A percentile compares a stretch with the other conserved stretches of the same genome.
Conservation (phyloP, 306 rosid species). For the Gleditsia sinensis region DNA sequence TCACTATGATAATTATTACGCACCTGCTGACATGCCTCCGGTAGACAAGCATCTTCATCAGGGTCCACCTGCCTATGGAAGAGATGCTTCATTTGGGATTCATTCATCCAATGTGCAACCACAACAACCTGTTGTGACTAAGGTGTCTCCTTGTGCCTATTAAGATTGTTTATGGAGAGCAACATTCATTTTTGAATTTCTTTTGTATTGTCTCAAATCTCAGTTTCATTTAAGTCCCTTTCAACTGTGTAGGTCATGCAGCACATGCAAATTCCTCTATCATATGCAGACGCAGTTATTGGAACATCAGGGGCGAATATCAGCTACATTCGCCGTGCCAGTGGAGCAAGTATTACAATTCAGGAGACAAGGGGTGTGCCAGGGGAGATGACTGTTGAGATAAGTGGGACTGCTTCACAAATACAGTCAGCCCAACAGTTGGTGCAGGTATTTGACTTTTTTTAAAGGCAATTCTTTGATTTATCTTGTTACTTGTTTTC, state of each 20-base stretch:
- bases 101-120: conserved; percentile 39
- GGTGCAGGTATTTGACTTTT: conserved; percentile 50
- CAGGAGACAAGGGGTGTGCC: conserved; percentile 70
- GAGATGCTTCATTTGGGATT: conserved; percentile 47
- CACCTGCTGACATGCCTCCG: conserved; percentile 50
- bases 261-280: conserved; percentile 67
- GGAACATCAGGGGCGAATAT: conserved; percentile 62
- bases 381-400: conserved; percentile 69
- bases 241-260: conserved; percentile 51
- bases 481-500: conserved; percentile 3
- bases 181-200: not conserved
- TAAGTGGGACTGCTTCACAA: conserved; percentile 59
- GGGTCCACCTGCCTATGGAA: conserved; percentile 49
- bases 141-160: conserved; percentile 41
- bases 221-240: conserved; percentile 1
- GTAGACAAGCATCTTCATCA: conserved; percentile 45
- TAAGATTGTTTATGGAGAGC: not conserved
- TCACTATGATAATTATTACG: conserved; percentile 54
- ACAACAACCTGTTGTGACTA: conserved; percentile 44
- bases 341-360: conserved; percentile 67
- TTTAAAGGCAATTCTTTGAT: conserved; percentile 13
- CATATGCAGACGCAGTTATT: conserved; percentile 64
- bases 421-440: conserved; percentile 63
- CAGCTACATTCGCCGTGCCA: conserved; percentile 65
- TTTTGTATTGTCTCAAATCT: conserved; percentile 3